Evolutionary conservation across 169 alveolate genomes (phyloP).

Genomic region (Perkinsus olseni): DNA sequence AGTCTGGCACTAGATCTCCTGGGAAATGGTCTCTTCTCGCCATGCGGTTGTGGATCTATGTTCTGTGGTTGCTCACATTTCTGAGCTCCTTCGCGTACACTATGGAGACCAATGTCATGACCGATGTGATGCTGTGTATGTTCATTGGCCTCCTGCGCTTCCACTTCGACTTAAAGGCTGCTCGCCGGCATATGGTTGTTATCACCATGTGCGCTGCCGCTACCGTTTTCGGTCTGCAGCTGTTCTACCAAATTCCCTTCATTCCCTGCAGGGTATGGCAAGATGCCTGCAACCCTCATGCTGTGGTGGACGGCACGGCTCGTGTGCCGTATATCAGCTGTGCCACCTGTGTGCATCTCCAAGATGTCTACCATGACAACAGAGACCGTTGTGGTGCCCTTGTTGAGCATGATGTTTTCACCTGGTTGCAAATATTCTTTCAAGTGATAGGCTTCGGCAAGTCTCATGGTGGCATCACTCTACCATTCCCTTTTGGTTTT

Average conservation of each 20-base stretch:
- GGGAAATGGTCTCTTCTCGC: background rate
- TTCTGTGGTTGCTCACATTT: background rate
- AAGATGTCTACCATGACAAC: background rate
- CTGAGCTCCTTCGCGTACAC: background rate
- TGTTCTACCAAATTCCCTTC: background rate
- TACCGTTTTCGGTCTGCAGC: background rate
- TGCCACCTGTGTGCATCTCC: background rate
- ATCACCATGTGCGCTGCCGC: background rate
- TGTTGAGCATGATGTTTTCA: background rate
- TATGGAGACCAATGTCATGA: background rate
- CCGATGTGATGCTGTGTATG: background rate
- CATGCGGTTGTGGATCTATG: background rate
- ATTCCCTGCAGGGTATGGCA: background rate
- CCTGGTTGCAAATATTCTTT: background rate
- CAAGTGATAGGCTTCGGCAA: background rate
- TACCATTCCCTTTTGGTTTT: background rate
- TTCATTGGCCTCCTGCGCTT: background rate
- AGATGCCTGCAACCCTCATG: background rate
- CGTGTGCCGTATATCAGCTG: background rate
- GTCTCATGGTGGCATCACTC: background rate
- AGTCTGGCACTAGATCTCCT: background rate
- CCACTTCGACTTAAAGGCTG: background rate
- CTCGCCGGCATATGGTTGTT: background rate
- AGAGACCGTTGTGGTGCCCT: background rate
- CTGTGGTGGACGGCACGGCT: background rate